These are phyloP conservation scores for Suillus fuscotomentosus DNA, from an alignment of 768 basidiomycete species.

Conservation along the genomic window DNA sequence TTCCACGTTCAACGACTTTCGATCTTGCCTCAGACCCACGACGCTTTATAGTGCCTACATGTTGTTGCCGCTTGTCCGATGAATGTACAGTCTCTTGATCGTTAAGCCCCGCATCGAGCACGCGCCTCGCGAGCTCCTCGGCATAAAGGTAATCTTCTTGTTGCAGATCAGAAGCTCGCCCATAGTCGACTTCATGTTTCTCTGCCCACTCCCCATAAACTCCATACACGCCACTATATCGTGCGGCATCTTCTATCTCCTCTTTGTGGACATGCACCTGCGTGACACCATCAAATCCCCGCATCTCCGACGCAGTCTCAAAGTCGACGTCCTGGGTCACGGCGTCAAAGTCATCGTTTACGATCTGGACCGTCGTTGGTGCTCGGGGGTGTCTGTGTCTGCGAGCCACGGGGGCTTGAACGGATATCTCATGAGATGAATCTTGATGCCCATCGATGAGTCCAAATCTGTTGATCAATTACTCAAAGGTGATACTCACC, in stretches of 20 bases:
- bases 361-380: slow-evolving; percentile 31
- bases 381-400: slow-evolving; percentile 20
- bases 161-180: slow-evolving; percentile 24
- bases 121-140: slow-evolving; percentile 34
- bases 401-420: slow-evolving; percentile 16
- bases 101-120: slow-evolving; percentile 32
- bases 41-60: slow-evolving; percentile 15
- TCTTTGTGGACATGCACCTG: slow-evolving; percentile 19
- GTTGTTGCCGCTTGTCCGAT: slow-evolving; percentile 14
- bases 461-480: neutral
- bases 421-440: slow-evolving; percentile 30
- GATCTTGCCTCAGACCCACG: slow-evolving; percentile 3
- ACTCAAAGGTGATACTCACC: neutral
- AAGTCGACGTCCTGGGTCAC: slow-evolving; percentile 24
- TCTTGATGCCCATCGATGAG: slow-evolving; percentile 23
- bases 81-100: slow-evolving; percentile 17
- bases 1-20: slow-evolving; percentile 18
- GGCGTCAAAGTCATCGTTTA: slow-evolving; percentile 31
- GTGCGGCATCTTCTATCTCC: neutral
- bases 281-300: slow-evolving; percentile 21
- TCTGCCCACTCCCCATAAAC: slow-evolving; percentile 34
- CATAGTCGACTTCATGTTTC: slow-evolving; percentile 24
- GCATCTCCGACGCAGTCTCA: slow-evolving; percentile 25
- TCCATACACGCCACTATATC: slow-evolving; percentile 30
- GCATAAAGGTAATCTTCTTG: slow-evolving; percentile 15